Evolutionary conservation across 179 eudicot species (phyloP).

Genomic region (Patellifolia procumbens): DNA sequence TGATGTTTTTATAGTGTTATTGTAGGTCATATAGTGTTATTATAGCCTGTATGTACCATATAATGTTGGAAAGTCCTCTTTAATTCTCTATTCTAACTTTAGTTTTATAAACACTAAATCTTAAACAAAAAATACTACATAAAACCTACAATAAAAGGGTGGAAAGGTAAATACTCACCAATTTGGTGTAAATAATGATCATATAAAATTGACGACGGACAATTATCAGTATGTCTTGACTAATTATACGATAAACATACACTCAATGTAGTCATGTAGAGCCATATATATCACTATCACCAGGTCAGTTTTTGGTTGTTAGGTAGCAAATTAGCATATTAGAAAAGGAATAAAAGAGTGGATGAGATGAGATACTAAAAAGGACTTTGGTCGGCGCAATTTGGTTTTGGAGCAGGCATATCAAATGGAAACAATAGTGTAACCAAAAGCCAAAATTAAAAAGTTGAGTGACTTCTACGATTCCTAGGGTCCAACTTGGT

Average conservation of each 20-base stretch:
- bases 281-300: background rate
- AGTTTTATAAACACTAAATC: too few species aligned
- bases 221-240: background rate
- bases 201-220: too few species aligned
- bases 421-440: constrained; percentile 8
- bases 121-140: too few species aligned
- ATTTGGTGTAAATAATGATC: too few species aligned
- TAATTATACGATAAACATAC: background rate
- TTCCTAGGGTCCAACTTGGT: background rate
- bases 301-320: constrained; percentile 4
- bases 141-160: too few species aligned
- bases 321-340: background rate
- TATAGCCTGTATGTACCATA: too few species aligned
- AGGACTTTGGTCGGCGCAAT: background rate
- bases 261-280: background rate
- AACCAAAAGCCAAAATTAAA: background rate
- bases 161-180: too few species aligned
- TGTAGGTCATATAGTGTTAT: too few species aligned
- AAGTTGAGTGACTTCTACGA: constrained; percentile 16
- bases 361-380: background rate
- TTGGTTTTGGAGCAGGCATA: background rate
- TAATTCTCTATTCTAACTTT: too few species aligned
- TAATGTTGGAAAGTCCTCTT: too few species aligned
- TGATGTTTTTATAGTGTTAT: too few species aligned
- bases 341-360: background rate